Conservation (phyloP, 73 alveolate genomes). For the Paramecium caudatum region DNA sequence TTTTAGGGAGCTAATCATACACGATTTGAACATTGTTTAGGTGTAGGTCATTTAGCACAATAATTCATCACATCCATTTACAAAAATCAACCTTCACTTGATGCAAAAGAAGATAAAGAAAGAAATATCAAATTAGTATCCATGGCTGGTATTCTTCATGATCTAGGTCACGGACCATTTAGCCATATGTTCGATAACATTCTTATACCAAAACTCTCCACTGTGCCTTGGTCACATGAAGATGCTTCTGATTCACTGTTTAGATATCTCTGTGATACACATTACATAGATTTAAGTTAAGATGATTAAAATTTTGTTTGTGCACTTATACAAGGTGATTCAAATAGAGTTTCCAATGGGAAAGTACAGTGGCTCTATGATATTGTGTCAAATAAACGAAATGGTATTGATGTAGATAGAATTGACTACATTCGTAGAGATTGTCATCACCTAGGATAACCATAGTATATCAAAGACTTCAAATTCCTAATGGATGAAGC, state of each 20-base stretch:
- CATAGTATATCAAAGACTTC: conserved; percentile 83
- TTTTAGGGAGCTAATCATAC: conserved; percentile 85
- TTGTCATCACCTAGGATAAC: conserved; percentile 85
- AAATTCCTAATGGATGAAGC: conserved; percentile 82
- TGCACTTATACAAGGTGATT: conserved; percentile 69
- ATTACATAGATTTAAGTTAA: conserved; percentile 84
- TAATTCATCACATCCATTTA: conserved; percentile 80
- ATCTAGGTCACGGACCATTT: conserved; percentile 95
- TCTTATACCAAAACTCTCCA: conserved; percentile 74
- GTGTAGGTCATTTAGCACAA: conserved; percentile 90
- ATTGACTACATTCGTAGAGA: conserved; percentile 94
- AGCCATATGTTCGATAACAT: conserved; percentile 89
- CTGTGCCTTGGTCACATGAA: conserved; percentile 90
- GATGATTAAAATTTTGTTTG: conserved; percentile 74
- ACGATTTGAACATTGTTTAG: conserved; percentile 94
- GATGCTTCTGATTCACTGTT: conserved; percentile 88
- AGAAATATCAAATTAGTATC: conserved; percentile 82
- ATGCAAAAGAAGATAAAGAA: conserved; percentile 72
- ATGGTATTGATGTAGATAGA: conserved; percentile 93
- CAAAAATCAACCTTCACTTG: conserved; percentile 76
- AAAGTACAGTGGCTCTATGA: conserved; percentile 86
- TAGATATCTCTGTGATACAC: conserved; percentile 82
- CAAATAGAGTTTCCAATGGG: background rate
- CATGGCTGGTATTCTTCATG: conserved; percentile 93
- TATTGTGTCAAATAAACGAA: conserved; percentile 91